phyloP scores from a whole-genome alignment of 805 yeast species.

The Kluyveromyces starmeri region DNA sequence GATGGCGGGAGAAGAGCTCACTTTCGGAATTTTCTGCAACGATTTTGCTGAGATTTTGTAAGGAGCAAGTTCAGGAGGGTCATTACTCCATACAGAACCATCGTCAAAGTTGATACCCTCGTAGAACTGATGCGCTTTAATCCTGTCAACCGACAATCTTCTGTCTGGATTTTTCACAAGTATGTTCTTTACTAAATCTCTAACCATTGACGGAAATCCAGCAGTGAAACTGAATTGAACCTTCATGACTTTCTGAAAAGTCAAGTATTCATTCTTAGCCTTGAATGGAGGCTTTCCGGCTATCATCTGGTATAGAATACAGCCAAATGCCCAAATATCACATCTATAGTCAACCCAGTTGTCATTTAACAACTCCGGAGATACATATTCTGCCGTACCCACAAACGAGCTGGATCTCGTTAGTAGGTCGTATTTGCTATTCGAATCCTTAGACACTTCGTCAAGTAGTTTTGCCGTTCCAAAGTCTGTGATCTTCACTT shows the following conservation, averaged over 20 bases:
- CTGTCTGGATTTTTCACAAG: conserved; percentile 55
- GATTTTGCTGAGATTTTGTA: conserved; percentile 69
- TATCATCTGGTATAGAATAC: conserved; percentile 89
- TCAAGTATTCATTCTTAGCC: conserved; percentile 72
- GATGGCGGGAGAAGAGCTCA: conserved; percentile 13
- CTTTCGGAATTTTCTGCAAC: conserved; percentile 40
- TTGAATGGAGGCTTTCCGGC: conserved; percentile 88
- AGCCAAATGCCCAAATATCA: conserved; percentile 99
- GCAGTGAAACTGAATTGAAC: conserved; percentile 78
- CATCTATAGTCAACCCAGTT: conserved; percentile 83
- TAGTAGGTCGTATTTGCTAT: conserved; percentile 54
- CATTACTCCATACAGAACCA: conserved; percentile 47
- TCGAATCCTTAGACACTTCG: conserved; percentile 30
- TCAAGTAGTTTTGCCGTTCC: conserved; percentile 75
- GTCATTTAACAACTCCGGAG: conserved; percentile 70
- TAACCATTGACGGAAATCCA: conserved; percentile 63
- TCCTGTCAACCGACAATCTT: conserved; percentile 47
- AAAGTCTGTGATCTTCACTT: conserved; percentile 69
- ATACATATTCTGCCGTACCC: conserved; percentile 79
- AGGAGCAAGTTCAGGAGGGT: conserved; percentile 61
- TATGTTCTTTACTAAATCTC: conserved; percentile 67
- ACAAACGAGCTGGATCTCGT: conserved; percentile 72
- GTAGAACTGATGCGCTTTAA: conserved; percentile 59
- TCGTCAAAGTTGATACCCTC: conserved; percentile 46
- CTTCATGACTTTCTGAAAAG: conserved; percentile 75